Evolutionary conservation across 345 rosid genomes (phyloP).

Genomic region (Citrus mangshanensis): DNA sequence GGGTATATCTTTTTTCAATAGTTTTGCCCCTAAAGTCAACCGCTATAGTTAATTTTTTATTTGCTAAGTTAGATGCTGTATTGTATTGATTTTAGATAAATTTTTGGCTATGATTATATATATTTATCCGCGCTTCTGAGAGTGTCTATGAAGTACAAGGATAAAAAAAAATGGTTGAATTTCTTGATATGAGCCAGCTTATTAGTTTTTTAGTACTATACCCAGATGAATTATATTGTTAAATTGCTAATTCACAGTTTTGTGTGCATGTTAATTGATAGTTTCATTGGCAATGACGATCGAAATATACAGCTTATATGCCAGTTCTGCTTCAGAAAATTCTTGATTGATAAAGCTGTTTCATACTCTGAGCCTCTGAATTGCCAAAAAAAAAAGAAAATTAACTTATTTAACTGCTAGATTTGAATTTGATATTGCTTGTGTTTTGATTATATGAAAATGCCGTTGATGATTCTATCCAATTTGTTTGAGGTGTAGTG

Average conservation of each 20-base stretch:
- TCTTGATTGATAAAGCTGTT: constrained; percentile 87
- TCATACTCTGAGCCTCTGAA: constrained; percentile 47
- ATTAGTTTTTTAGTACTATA: accelerated
- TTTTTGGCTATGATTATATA: constrained; percentile 46
- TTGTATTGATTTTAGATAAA: neutral
- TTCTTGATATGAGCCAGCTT: constrained; percentile 70
- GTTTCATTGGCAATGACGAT: constrained; percentile 45
- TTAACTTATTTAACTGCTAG: neutral
- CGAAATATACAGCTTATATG: constrained; percentile 54
- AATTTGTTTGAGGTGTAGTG: constrained; percentile 43
- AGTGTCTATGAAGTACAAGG: constrained; percentile 49
- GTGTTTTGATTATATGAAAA: too few relatives aligned
- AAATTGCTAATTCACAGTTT: neutral
- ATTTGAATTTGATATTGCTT: neutral
- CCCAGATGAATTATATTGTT: neutral
- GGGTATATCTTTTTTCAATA: constrained; percentile 21
- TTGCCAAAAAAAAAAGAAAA: neutral
- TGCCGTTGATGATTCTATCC: constrained; percentile 46
- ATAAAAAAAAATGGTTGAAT: constrained; percentile 55
- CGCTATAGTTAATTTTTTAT: constrained; percentile 6
- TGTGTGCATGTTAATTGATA: neutral
- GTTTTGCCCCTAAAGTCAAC: constrained; percentile 46
- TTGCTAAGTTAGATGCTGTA: neutral
- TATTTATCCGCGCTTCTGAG: constrained; percentile 86
- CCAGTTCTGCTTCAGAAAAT: constrained; percentile 99